A percentile compares a stretch with the other conserved stretches of the same genome.
Evolutionary conservation across 2,329 filamentous ascomycete species (phyloP).

Genomic region (Fusarium staphyleae): DNA sequence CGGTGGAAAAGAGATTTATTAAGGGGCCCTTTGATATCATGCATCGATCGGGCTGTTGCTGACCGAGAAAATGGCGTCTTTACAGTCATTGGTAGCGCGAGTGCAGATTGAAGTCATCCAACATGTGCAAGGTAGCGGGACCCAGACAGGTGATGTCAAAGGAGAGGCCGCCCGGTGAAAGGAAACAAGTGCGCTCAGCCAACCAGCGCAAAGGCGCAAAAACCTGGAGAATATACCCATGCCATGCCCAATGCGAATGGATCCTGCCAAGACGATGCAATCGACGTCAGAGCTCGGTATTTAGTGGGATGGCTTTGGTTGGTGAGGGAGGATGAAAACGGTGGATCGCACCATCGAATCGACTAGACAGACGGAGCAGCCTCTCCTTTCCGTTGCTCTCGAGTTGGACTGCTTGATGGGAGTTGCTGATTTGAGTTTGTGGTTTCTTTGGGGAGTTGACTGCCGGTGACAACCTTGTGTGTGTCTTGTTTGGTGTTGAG

Average conservation of each 20-base stretch:
- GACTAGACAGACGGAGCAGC: conserved; percentile 21
- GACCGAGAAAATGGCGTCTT: conserved; percentile 9
- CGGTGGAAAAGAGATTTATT: too few species aligned
- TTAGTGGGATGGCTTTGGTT: neutral
- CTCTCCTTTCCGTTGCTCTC: too few species aligned
- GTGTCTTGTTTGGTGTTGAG: too few species aligned
- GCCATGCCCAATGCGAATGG: too few species aligned
- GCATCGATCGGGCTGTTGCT: neutral
- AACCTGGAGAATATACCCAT: conserved; percentile 26
- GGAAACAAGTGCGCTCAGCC: too few species aligned
- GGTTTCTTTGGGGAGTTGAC: conserved; percentile 8
- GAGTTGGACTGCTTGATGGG: too few species aligned
- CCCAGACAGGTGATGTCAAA: conserved; percentile 25
- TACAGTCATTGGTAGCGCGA: conserved; percentile 2
- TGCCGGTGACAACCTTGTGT: neutral
- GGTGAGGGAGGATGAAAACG: conserved; percentile 17
- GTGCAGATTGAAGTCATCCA: conserved; percentile 12
- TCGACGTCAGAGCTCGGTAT: conserved; percentile 30
- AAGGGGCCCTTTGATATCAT: neutral
- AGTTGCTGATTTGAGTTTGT: neutral
- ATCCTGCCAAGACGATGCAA: conserved; percentile 16
- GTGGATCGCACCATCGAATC: conserved; percentile 16
- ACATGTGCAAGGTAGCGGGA: neutral
- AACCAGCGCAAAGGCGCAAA: neutral
- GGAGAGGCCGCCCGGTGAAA: neutral